Percentiles rank a stretch among this genome's conserved stretches.
phyloP scores from a whole-genome alignment of 306 rosid species.

The Gastrolobium bilobum region DNA sequence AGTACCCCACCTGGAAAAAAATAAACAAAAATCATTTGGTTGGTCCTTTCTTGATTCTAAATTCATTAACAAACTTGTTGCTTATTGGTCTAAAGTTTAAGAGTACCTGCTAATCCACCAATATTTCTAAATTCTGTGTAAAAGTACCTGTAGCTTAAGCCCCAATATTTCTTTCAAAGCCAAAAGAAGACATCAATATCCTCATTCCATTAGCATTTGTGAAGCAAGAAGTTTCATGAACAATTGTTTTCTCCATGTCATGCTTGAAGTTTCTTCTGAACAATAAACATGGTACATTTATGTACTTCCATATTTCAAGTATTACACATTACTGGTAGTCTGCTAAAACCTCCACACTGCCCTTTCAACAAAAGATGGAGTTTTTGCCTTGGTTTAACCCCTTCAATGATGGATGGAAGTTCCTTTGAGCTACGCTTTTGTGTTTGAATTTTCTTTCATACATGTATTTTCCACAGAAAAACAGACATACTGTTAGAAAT shows the following conservation, averaged over 20 bases:
- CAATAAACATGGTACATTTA: background rate
- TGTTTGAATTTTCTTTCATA: background rate
- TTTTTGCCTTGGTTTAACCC: conserved; percentile 14
- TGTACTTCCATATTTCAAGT: background rate
- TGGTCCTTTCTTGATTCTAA: conserved; percentile 1
- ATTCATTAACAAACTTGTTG: background rate
- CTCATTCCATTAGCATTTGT: background rate
- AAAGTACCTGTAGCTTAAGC: background rate
- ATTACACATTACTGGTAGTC: background rate
- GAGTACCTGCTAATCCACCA: too few species aligned
- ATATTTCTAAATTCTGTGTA: background rate
- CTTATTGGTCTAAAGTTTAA: too few species aligned
- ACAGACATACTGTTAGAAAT: background rate
- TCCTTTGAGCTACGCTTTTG: background rate
- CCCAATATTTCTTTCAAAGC: background rate
- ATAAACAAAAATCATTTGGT: background rate
- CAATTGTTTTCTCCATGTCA: background rate
- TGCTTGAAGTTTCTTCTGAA: background rate
- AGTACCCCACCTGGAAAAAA: too few species aligned
- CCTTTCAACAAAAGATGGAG: background rate
- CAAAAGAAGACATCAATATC: background rate
- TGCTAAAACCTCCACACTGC: background rate
- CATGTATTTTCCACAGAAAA: background rate
- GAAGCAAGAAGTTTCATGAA: background rate
- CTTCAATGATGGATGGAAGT: background rate